Evolutionary conservation across 768 basidiomycete genomes (phyloP).

Genomic region (Panaeolus papilionaceus): DNA sequence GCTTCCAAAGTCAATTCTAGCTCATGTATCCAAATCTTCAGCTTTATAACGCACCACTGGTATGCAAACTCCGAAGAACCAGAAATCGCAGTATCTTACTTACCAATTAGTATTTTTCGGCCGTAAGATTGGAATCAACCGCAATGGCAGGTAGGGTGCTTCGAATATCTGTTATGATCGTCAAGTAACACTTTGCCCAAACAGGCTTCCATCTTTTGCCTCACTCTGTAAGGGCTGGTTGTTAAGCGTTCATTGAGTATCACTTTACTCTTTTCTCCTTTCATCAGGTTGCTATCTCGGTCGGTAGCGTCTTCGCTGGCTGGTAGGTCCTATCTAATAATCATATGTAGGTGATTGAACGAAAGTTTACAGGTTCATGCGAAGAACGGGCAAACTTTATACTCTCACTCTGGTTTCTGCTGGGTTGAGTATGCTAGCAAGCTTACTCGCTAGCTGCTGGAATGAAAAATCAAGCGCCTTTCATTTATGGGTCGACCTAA

Average conservation of each 20-base stretch:
- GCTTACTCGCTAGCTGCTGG: slow-evolving; percentile 70
- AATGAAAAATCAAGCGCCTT: slow-evolving; percentile 59
- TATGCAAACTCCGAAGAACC: slow-evolving; percentile 29
- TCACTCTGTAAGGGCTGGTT: slow-evolving; percentile 69
- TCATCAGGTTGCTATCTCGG: slow-evolving; percentile 74
- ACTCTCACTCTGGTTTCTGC: slow-evolving; percentile 72
- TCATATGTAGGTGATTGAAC: slow-evolving; percentile 22
- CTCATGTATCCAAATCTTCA: slow-evolving; percentile 32
- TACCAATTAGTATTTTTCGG: slow-evolving; percentile 73
- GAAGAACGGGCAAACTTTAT: slow-evolving; percentile 86
- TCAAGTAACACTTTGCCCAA: slow-evolving; percentile 23
- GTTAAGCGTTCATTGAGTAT: slow-evolving; percentile 17
- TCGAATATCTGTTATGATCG: slow-evolving; percentile 7
- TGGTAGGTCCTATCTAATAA: slow-evolving; percentile 54
- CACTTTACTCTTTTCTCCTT: slow-evolving; percentile 23
- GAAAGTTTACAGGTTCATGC: slow-evolving; percentile 71
- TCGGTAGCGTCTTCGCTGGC: slow-evolving; percentile 88
- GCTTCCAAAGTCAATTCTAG: slow-evolving; percentile 20
- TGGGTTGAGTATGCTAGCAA: slow-evolving; percentile 64
- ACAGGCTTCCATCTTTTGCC: slow-evolving; percentile 87
- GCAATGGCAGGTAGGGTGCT: slow-evolving; percentile 69
- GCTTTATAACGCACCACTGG: slow-evolving; percentile 90
- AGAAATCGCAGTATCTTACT: slow-evolving; percentile 7
- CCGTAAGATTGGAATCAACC: slow-evolving; percentile 73
- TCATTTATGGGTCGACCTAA: slow-evolving; percentile 79